These are phyloP conservation scores for Xylariaceae sp. DNA, from an alignment of 2,329 filamentous ascomycete species.

Conservation along the genomic window DNA sequence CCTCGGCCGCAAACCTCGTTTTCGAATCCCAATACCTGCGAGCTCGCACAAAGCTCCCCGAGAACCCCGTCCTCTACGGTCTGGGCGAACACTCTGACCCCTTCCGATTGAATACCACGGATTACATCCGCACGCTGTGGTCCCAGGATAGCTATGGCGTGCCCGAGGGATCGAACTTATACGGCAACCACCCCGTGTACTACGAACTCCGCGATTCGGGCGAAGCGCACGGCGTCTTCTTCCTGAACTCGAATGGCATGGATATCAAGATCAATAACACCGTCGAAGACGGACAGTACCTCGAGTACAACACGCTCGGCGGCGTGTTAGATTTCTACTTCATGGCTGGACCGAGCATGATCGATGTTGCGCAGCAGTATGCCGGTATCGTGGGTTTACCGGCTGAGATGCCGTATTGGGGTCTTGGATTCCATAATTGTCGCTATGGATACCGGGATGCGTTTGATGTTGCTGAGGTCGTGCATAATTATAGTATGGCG, in stretches of 20 bases:
- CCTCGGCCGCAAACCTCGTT: constrained; percentile 58
- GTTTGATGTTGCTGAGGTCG: constrained; percentile 60
- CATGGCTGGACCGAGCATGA: constrained; percentile 52
- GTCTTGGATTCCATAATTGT: constrained; percentile 58
- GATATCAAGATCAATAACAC: constrained; percentile 68
- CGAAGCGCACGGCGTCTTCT: constrained; percentile 57
- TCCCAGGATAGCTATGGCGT: constrained; percentile 60
- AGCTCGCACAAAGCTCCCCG: constrained; percentile 63
- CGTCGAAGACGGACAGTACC: constrained; percentile 54
- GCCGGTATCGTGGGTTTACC: constrained; percentile 51
- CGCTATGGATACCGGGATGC: constrained; percentile 60
- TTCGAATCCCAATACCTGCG: constrained; percentile 76
- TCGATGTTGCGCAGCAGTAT: constrained; percentile 56
- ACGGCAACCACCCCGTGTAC: constrained; percentile 71
- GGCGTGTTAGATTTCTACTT: constrained; percentile 69
- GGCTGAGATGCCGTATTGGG: constrained; percentile 60
- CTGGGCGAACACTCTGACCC: constrained; percentile 72
- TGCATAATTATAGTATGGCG: constrained; percentile 61
- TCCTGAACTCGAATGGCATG: constrained; percentile 71
- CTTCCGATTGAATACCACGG: constrained; percentile 60
- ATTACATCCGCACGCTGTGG: constrained; percentile 67
- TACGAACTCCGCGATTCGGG: constrained; percentile 60
- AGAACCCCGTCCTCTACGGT: constrained; percentile 68
- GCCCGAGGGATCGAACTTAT: constrained; percentile 60
- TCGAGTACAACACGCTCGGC: constrained; percentile 75